Evolutionary conservation across 768 basidiomycete species (phyloP).

Genomic region (Mycena venus): DNA sequence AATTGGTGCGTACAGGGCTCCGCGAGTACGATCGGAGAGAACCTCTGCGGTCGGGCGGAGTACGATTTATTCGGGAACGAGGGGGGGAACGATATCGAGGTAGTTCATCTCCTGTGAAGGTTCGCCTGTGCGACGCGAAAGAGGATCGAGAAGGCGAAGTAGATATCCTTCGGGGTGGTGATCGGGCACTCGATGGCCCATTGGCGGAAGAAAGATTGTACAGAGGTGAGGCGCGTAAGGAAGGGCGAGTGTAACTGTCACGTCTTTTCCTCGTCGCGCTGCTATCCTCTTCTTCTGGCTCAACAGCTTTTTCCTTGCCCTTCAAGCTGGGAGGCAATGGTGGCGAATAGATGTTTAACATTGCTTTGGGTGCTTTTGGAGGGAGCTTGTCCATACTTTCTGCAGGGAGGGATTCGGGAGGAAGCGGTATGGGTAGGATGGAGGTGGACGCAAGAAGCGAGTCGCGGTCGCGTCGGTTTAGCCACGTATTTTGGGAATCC

Average conservation of each 20-base stretch:
- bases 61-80: slow-evolving; percentile 3
- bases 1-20: slow-evolving; percentile 1
- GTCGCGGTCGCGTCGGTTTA: slow-evolving; percentile 19
- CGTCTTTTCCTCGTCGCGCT: not conserved
- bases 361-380: slow-evolving; percentile 24
- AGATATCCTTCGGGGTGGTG: slow-evolving; percentile 10
- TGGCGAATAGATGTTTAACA: not conserved
- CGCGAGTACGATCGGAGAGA: slow-evolving; percentile 10
- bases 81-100: slow-evolving; percentile 21
- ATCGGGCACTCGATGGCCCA: not conserved
- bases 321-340: slow-evolving; percentile 15
- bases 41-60: not conserved
- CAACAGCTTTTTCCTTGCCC: slow-evolving; percentile 27
- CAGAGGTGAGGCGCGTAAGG: slow-evolving; percentile 1
- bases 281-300: not conserved
- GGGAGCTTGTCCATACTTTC: slow-evolving; percentile 11
- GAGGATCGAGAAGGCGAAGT: slow-evolving; percentile 9
- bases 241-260: not conserved
- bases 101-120: slow-evolving; percentile 2
- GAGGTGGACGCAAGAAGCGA: slow-evolving; percentile 27
- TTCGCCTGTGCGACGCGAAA: not conserved
- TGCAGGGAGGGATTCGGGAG: slow-evolving; percentile 4
- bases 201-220: not conserved
- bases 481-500: slow-evolving; percentile 9
- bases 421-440: slow-evolving; percentile 21